These are phyloP conservation scores for Retiboletus flavoniger DNA, from an alignment of 1,284 basidiomycete species.

Conservation along the genomic window DNA sequence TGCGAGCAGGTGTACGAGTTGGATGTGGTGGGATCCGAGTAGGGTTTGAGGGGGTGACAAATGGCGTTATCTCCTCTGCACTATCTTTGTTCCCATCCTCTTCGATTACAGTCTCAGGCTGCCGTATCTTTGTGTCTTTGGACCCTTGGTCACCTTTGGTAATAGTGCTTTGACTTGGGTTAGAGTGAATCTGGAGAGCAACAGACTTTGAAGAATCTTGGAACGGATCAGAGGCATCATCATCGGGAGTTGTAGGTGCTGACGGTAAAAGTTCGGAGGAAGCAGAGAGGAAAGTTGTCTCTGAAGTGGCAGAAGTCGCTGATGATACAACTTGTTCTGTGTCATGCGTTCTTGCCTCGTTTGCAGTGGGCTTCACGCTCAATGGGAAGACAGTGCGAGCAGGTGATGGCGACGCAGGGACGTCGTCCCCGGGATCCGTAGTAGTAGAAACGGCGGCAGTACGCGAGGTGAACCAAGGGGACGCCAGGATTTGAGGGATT, in stretches of 20 bases:
- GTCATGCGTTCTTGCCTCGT: slow-evolving; percentile 38
- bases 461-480: slow-evolving; percentile 82
- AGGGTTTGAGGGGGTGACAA: slow-evolving; percentile 20
- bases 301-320: slow-evolving; percentile 46
- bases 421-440: slow-evolving; percentile 27
- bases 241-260: slow-evolving; percentile 56
- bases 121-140: slow-evolving; percentile 13
- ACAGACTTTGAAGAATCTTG: slow-evolving; percentile 21
- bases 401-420: slow-evolving; percentile 32
- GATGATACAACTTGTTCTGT: slow-evolving; percentile 44
- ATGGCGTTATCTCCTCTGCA: slow-evolving; percentile 7
- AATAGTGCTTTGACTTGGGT: slow-evolving; percentile 54
- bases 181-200: slow-evolving; percentile 42
- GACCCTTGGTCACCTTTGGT: slow-evolving; percentile 20
- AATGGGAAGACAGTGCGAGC: slow-evolving; percentile 23
- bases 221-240: slow-evolving; percentile 44
- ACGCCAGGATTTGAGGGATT: slow-evolving; percentile 84
- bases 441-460: slow-evolving; percentile 40
- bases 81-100: slow-evolving; percentile 35
- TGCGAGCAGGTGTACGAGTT: slow-evolving; percentile 87
- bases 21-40: slow-evolving; percentile 57
- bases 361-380: slow-evolving; percentile 15
- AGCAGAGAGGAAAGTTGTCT: slow-evolving; percentile 53
- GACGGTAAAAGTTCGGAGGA: slow-evolving; percentile 54
- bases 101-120: slow-evolving; percentile 49